Percentiles rank a stretch among this genome's conserved stretches.
phyloP scores from a whole-genome alignment of 805 yeast genomes.

The Barnettozyma californica region DNA sequence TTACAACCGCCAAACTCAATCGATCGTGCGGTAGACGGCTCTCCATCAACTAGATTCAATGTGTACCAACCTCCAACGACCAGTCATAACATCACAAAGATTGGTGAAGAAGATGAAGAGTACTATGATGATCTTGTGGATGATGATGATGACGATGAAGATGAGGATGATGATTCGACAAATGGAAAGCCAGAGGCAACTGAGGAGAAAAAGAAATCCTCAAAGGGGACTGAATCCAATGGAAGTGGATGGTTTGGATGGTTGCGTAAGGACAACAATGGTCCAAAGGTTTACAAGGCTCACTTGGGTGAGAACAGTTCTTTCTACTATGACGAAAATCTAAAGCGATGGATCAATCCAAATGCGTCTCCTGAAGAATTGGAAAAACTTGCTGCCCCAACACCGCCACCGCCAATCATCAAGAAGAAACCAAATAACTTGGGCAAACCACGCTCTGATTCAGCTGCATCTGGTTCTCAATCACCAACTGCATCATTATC shows the following conservation, averaged over 20 bases:
- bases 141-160: conserved; percentile 33
- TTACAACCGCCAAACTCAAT: conserved; percentile 7
- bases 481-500: conserved; percentile 4
- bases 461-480: conserved; percentile 18
- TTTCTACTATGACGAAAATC: conserved; percentile 76
- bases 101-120: conserved; percentile 38
- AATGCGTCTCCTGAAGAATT: conserved; percentile 64
- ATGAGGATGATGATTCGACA: conserved; percentile 19
- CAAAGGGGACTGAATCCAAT: conserved; percentile 6
- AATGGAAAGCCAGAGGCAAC: conserved; percentile 16
- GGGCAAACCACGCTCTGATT: conserved; percentile 36
- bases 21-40: conserved; percentile 13
- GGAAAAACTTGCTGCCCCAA: conserved; percentile 63
- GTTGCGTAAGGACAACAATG: conserved; percentile 51
- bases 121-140: conserved; percentile 41
- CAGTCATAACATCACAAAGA: conserved; percentile 13
- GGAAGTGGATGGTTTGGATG: conserved; percentile 51
- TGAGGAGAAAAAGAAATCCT: conserved; percentile 12
- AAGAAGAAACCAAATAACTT: conserved; percentile 30
- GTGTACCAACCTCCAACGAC: conserved; percentile 24
- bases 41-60: conserved; percentile 25
- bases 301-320: conserved; percentile 76
- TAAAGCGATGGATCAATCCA: conserved; percentile 82
- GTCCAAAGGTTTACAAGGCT: conserved; percentile 75
- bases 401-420: conserved; percentile 45